These are phyloP conservation scores for Hypsizygus marmoreus DNA, from an alignment of 768 basidiomycete species.

Conservation along the genomic window DNA sequence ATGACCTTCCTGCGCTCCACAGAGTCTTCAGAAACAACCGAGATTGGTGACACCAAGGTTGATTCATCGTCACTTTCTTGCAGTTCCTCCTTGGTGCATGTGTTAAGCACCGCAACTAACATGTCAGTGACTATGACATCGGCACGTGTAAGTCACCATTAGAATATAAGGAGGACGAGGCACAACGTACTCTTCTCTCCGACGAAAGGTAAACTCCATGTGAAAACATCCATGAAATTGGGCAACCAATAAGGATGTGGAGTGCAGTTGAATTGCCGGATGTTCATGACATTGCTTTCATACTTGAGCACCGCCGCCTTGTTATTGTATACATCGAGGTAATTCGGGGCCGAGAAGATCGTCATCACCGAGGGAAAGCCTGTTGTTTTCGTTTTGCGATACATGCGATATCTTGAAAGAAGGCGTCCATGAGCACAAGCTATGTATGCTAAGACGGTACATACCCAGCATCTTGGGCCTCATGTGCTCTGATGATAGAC, in stretches of 20 bases:
- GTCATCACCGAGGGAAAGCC: conserved; percentile 99
- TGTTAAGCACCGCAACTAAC: conserved; percentile 94
- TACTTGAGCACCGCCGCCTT: conserved; percentile 99
- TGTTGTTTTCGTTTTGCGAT: conserved; percentile 96
- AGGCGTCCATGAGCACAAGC: conserved; percentile 8
- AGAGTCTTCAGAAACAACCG: conserved; percentile 48
- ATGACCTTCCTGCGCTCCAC: conserved; percentile 85
- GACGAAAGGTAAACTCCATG: conserved; percentile 98
- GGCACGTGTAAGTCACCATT: conserved; percentile 1
- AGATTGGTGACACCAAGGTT: conserved; percentile 38
- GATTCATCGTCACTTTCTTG: conserved; percentile 76
- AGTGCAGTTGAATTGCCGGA: conserved; percentile 95
- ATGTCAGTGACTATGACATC: conserved; percentile 87
- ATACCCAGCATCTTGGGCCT: conserved; percentile 98
- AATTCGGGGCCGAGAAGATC: conserved; percentile 98
- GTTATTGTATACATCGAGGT: conserved; percentile 98
- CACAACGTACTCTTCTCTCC: conserved; percentile 86
- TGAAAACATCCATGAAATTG: conserved; percentile 99
- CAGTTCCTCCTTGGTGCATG: conserved; percentile 95
- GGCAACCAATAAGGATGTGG: conserved; percentile 98
- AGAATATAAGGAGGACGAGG: conserved; percentile 1
- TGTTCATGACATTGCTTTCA: conserved; percentile 98
- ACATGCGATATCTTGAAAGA: conserved; percentile 85
- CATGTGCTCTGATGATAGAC: conserved; percentile 96
- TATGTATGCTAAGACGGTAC: no score